Base-by-base conservation (phyloP, 2,329 filamentous ascomycete genomes). In the Mycosphaerella arachidis region DNA sequence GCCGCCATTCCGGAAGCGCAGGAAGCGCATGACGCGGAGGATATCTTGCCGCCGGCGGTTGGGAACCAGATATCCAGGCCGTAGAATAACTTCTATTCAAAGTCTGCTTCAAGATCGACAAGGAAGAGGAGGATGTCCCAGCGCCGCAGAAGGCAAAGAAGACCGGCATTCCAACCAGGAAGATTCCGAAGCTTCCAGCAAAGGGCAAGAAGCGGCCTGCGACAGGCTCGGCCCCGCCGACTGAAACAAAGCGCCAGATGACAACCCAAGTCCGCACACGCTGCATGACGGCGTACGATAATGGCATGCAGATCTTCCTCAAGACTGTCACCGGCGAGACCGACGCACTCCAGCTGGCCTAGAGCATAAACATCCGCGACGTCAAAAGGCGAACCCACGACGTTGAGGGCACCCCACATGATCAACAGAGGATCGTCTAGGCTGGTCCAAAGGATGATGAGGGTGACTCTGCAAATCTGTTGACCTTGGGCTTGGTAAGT, bases 401-500 rank as follows among this genome's bases (percentile, higher is more conserved):
- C n/a, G 97, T 97, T 90, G 94, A 99, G 85, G 93, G 94, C 73
- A 99, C 97, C 71, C 94, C 94, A 77, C 93, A 94, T 52, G 94
- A 97, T 84, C 94, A 97, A 81, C 94, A 99, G 85, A 93, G 94
- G 79, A 83, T 99, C 80, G 97, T 97, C 87, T 99, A 97, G 84
- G 94, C 97, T 77, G 94, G 94, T 80, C 93, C 35, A 13, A 13
- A 40, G 35, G 7, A 40, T 16, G 35, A 40, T 40, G 13, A 40
- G 6, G 35, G 16, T 13, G 35, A 40, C 4, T 7, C 6, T 6
- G 7, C 7, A 13, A 16, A 40, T 4, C 4, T 4, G 35, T 9
- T 7, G 35, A 40, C 35, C 4, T 40, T 40, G 35, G 6, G 6
- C 8, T 9, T 4, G 35, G 35, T 40, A 16, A 16, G 35, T 40